Evolutionary conservation across 2,329 filamentous ascomycete genomes (phyloP).

Genomic region (Berkeleyomyces rouxiae): DNA sequence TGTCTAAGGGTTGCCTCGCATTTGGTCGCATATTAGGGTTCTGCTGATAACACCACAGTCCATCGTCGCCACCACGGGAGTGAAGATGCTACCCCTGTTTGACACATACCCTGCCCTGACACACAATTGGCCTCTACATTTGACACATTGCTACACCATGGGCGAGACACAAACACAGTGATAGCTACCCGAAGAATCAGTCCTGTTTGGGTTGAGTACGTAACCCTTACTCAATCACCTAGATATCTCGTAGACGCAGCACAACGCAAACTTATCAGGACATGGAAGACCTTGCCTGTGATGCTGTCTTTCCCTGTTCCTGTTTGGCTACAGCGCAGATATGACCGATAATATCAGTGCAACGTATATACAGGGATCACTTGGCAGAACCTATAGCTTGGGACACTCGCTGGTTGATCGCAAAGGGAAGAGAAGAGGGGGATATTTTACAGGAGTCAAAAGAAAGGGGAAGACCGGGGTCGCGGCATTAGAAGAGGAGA

Average conservation of each 20-base stretch:
- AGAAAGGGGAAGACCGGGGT: not conserved
- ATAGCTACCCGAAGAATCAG: not conserved
- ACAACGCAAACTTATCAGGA: too few relatives aligned
- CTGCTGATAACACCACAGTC: too few relatives aligned
- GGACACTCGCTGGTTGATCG: not conserved
- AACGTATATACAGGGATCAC: not conserved
- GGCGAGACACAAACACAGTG: not conserved
- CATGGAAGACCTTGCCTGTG: too few relatives aligned
- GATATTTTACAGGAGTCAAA: not conserved
- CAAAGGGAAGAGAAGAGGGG: not conserved
- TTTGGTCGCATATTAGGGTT: not conserved
- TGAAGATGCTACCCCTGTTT: not conserved
- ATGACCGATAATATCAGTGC: not conserved
- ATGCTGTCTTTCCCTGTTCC: not conserved
- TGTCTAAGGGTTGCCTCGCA: too few relatives aligned
- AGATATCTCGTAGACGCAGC: too few relatives aligned
- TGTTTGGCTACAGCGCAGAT: not conserved
- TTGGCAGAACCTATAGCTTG: not conserved
- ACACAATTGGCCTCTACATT: not conserved
- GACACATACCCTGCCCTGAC: not conserved
- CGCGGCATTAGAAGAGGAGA: not conserved
- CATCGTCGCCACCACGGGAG: not conserved
- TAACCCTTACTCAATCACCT: not conserved
- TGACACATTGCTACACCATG: not conserved
- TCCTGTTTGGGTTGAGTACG: not conserved